Conservation (phyloP, 352 stramenopile species). For the Phytophthora idaei region DNA sequence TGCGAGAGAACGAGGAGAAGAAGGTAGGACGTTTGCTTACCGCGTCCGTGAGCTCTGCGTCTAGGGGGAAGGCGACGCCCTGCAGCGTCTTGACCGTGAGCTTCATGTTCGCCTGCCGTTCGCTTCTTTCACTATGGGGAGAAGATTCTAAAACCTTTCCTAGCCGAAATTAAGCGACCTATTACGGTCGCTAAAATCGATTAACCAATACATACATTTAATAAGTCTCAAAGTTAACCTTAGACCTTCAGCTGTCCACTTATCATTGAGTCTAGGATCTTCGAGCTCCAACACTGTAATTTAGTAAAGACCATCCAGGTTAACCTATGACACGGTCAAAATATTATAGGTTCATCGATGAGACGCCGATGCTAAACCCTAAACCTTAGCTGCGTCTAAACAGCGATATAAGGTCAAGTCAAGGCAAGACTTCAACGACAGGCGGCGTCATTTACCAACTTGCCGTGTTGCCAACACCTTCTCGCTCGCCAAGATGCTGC, state of each 20-base stretch:
- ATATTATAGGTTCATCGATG: neutral
- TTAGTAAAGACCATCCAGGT: neutral
- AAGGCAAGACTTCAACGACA: constrained; percentile 11
- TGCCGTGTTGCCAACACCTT: neutral
- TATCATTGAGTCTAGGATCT: neutral
- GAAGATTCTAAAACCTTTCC: constrained; percentile 29
- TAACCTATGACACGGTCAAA: neutral
- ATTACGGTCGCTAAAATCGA: neutral
- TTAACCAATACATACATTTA: neutral
- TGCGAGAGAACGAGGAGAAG: neutral
- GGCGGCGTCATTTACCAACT: constrained; percentile 7
- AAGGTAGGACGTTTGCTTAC: constrained; percentile 32
- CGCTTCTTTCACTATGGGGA: constrained; percentile 14
- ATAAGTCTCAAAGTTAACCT: neutral
- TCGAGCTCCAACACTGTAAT: neutral
- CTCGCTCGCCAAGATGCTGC: constrained; percentile 21
- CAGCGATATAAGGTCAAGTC: neutral
- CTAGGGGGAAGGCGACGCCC: constrained; percentile 80
- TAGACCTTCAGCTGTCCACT: neutral
- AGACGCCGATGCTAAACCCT: neutral
- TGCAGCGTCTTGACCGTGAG: constrained; percentile 89
- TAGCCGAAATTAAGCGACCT: constrained; percentile 1
- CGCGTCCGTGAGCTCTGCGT: constrained; percentile 74
- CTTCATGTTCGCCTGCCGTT: constrained; percentile 69
- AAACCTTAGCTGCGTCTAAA: neutral